Conservation (phyloP, 495 filamentous ascomycete genomes). For the Chaetomium tenue region DNA sequence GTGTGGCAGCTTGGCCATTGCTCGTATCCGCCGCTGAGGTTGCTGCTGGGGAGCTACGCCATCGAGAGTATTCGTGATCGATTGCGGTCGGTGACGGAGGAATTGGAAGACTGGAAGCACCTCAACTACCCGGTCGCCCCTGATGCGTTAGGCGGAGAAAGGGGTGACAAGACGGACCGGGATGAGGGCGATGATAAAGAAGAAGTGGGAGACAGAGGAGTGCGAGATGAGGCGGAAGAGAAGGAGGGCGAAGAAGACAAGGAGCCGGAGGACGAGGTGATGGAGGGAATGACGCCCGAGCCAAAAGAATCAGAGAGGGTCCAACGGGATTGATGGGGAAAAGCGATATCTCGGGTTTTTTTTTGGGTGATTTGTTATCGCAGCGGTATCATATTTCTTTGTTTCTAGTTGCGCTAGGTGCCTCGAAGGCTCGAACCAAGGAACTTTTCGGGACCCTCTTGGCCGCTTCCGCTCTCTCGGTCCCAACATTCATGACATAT, state of each 20-base stretch:
- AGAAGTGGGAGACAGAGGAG: conserved; percentile 27
- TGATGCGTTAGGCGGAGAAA: conserved; percentile 31
- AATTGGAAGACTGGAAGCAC: conserved; percentile 90
- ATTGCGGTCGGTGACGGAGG: conserved; percentile 84
- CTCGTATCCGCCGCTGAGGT: conserved; percentile 77
- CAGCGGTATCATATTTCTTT: too few relatives aligned
- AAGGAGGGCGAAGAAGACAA: conserved; percentile 28
- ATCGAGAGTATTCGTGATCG: conserved; percentile 93
- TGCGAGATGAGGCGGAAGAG: conserved; percentile 34
- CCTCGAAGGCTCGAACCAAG: too few relatives aligned
- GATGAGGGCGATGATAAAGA: conserved; percentile 21
- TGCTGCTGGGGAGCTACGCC: conserved; percentile 87
- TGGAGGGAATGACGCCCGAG: conserved; percentile 18
- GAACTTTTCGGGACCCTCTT: too few relatives aligned
- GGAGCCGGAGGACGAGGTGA: conserved; percentile 14
- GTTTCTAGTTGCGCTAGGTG: too few relatives aligned
- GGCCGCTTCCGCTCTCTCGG: too few relatives aligned
- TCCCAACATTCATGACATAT: too few relatives aligned
- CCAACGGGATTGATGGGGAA: not conserved
- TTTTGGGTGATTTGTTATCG: too few relatives aligned
- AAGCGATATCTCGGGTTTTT: too few relatives aligned
- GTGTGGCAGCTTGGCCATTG: conserved; percentile 97
- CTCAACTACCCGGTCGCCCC: conserved; percentile 58
- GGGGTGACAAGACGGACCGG: conserved; percentile 27
- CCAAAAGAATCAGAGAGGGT: not conserved